Evolutionary conservation across 345 rosid genomes (phyloP).

Genomic region (Populus davidiana): DNA sequence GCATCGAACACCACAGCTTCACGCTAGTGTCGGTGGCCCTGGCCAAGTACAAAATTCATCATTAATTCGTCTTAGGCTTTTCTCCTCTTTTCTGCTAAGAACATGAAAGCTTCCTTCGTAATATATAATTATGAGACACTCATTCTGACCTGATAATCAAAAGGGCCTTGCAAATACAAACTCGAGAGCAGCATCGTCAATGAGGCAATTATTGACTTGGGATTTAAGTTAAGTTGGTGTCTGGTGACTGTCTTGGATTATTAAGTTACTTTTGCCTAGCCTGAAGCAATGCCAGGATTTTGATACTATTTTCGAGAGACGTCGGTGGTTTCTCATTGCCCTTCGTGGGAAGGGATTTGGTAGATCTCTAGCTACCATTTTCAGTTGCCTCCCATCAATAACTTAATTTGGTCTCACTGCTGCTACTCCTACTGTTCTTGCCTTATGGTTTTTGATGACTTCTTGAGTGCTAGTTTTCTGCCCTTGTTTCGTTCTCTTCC

Average conservation of each 20-base stretch:
- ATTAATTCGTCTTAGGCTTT: background rate
- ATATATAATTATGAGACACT: background rate
- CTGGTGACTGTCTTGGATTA: background rate
- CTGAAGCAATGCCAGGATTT: background rate
- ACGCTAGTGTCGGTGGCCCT: conserved; percentile 15
- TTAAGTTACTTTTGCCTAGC: background rate
- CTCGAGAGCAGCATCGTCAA: background rate
- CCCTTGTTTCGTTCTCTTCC: too few relatives aligned
- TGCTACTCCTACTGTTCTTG: too few relatives aligned
- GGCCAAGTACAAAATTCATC: background rate
- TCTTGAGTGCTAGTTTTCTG: too few relatives aligned
- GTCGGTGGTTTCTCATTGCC: too few relatives aligned
- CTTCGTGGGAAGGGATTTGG: too few relatives aligned
- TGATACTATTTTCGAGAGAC: too few relatives aligned
- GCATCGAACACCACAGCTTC: background rate
- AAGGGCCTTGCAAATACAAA: background rate
- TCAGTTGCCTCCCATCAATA: too few relatives aligned
- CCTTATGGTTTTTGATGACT: too few relatives aligned
- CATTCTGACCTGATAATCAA: background rate
- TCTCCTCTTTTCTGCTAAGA: background rate
- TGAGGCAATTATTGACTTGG: conserved; percentile 4
- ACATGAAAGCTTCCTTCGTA: background rate
- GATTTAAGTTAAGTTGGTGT: background rate
- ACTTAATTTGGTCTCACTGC: too few relatives aligned
- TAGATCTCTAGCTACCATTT: too few relatives aligned